phyloP scores from a whole-genome alignment of 2,329 filamentous ascomycete species.

The Cordyceps sp. region DNA sequence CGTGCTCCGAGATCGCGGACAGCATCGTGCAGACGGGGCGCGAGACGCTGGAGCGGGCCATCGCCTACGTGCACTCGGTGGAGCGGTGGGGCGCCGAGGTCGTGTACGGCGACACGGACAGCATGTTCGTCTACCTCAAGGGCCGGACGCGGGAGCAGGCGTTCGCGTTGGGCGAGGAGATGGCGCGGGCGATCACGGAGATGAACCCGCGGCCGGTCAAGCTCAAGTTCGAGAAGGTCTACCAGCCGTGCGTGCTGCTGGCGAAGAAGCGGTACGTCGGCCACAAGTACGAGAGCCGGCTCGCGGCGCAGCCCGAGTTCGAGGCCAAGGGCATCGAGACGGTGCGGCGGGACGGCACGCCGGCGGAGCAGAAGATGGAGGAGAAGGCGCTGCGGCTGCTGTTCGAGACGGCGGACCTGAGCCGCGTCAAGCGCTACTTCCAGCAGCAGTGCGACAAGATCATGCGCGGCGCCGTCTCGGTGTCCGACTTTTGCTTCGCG shows the following conservation, averaged over 20 bases:
- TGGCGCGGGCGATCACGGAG: slow-evolving; percentile 70
- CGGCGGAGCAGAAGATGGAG: slow-evolving; percentile 91
- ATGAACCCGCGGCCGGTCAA: slow-evolving; percentile 86
- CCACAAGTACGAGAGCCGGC: slow-evolving; percentile 77
- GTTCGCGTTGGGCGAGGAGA: slow-evolving; percentile 85
- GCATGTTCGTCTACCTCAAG: slow-evolving; percentile 77
- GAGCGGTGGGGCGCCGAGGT: slow-evolving; percentile 86
- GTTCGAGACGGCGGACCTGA: slow-evolving; percentile 80
- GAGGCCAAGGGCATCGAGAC: slow-evolving; percentile 99
- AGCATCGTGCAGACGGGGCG: slow-evolving; percentile 94
- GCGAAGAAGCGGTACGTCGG: slow-evolving; percentile 98
- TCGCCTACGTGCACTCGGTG: slow-evolving; percentile 80
- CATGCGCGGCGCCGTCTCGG: slow-evolving; percentile 70
- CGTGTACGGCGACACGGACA: slow-evolving; percentile 96
- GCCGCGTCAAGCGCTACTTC: slow-evolving; percentile 78
- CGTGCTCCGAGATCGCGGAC: slow-evolving; percentile 93
- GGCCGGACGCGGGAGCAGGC: slow-evolving; percentile 77
- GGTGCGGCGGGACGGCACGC: slow-evolving; percentile 83
- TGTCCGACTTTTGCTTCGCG: slow-evolving; percentile 94
- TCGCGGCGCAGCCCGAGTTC: slow-evolving; percentile 69
- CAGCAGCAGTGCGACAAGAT: slow-evolving; percentile 83
- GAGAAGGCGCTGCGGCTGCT: slow-evolving; percentile 79
- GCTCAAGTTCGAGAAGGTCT: slow-evolving; percentile 97
- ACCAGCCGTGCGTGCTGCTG: slow-evolving; percentile 82
- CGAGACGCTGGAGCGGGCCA: slow-evolving; percentile 86